Conservation (phyloP, 768 basidiomycete genomes). For the Epithele typhae region DNA sequence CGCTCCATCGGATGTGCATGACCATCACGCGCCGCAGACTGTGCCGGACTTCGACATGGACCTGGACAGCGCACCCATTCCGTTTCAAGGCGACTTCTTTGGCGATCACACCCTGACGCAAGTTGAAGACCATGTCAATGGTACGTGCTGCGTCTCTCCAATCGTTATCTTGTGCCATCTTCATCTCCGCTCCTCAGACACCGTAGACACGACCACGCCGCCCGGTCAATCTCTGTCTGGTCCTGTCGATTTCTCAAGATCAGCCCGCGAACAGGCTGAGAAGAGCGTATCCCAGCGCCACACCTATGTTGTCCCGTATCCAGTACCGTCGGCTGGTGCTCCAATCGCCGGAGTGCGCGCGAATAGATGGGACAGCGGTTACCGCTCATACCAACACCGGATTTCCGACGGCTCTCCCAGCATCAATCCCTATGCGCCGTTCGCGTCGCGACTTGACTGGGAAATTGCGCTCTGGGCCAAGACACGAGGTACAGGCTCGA, state of each 20-base stretch:
- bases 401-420: neutral
- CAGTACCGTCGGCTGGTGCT: neutral
- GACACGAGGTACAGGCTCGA: slow-evolving; percentile 30
- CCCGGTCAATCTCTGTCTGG: neutral
- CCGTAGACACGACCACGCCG: neutral
- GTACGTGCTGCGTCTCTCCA: neutral
- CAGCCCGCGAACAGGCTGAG: neutral
- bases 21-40: neutral
- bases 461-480: slow-evolving; percentile 39
- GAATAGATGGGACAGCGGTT: neutral
- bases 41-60: neutral
- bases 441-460: slow-evolving; percentile 34
- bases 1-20: neutral
- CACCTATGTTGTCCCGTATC: slow-evolving; percentile 1
- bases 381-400: neutral
- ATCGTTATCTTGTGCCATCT: neutral
- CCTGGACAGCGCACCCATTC: neutral
- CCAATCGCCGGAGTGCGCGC: neutral
- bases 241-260: neutral
- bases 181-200: neutral
- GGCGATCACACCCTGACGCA: slow-evolving; percentile 3
- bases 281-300: neutral
- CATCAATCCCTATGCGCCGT: slow-evolving; percentile 25
- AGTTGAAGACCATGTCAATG: neutral
- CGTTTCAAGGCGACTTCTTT: slow-evolving; percentile 13